Percentiles rank a stretch among this genome's conserved stretches.
Evolutionary conservation across 2,329 filamentous ascomycete species (phyloP).

Genomic region (Aspergillus sp.): DNA sequence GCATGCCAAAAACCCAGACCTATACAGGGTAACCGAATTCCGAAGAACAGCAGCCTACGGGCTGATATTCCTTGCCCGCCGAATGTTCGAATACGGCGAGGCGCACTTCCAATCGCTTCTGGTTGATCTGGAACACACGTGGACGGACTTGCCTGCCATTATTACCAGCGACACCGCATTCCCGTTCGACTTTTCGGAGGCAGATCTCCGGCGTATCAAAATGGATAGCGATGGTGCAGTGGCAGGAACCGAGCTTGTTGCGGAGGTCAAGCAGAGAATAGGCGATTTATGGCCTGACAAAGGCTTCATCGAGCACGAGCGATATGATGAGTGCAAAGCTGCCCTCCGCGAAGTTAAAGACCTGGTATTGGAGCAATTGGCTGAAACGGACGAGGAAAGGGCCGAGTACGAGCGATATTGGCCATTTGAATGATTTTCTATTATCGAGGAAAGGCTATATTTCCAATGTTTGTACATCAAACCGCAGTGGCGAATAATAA

Average conservation of each 20-base stretch:
- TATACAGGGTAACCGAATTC: slow-evolving; percentile 24
- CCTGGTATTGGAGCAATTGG: slow-evolving; percentile 26
- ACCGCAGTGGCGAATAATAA: too few relatives aligned
- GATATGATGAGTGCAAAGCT: slow-evolving; percentile 29
- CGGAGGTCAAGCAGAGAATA: slow-evolving; percentile 24
- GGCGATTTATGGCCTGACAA: slow-evolving; percentile 31
- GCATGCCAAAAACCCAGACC: slow-evolving; percentile 24
- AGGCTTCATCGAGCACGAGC: slow-evolving; percentile 27
- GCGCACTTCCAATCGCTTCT: slow-evolving; percentile 30
- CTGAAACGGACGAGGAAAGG: slow-evolving; percentile 27
- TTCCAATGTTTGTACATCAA: too few relatives aligned
- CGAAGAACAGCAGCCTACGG: slow-evolving; percentile 24
- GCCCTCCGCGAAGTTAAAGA: slow-evolving; percentile 24
- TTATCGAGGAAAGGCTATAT: too few relatives aligned
- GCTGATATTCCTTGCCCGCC: slow-evolving; percentile 29
- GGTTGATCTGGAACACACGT: slow-evolving; percentile 25
- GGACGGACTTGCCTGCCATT: slow-evolving; percentile 22
- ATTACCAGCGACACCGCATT: slow-evolving; percentile 16
- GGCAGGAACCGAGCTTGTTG: slow-evolving; percentile 26
- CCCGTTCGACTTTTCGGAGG: slow-evolving; percentile 26
- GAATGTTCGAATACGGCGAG: slow-evolving; percentile 32
- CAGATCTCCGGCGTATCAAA: slow-evolving; percentile 25
- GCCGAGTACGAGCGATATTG: slow-evolving; percentile 26
- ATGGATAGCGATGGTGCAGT: slow-evolving; percentile 25
- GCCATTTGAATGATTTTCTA: slow-evolving; percentile 31